Conservation (phyloP, 805 yeast species). For the Lipomyces starkeyi region DNA sequence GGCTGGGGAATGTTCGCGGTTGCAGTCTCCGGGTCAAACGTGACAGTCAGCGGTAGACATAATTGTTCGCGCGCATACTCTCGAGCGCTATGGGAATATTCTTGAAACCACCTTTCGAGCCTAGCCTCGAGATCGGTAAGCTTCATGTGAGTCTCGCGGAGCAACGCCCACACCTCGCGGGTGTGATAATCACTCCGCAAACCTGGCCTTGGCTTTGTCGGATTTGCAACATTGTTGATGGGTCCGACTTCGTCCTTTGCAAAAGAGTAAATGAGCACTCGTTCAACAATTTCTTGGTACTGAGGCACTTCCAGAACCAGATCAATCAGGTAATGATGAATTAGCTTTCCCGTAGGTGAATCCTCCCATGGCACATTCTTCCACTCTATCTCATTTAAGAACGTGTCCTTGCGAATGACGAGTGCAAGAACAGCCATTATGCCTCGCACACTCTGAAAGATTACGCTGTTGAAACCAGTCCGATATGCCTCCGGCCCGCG, state of each 20-base stretch:
- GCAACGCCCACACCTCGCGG: background rate
- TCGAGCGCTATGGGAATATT: constrained; percentile 5
- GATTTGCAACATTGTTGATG: background rate
- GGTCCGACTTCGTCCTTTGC: background rate
- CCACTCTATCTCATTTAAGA: constrained; percentile 13
- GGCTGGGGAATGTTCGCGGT: background rate
- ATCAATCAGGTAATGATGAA: constrained; percentile 4
- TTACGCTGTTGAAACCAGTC: background rate
- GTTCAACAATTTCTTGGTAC: constrained; percentile 10
- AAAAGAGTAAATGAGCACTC: constrained; percentile 8
- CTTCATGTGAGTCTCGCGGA: background rate
- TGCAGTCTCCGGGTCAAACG: background rate
- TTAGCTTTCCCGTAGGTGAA: background rate
- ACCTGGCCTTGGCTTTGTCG: background rate
- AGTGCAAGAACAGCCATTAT: background rate
- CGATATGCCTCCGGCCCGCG: constrained; percentile 14
- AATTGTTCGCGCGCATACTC: constrained; percentile 2
- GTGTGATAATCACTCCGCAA: constrained; percentile 12
- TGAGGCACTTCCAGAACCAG: constrained; percentile 16
- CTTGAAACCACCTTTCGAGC: constrained; percentile 13
- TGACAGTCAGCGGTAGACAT: background rate
- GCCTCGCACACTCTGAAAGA: constrained; percentile 5
- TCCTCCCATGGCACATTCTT: constrained; percentile 14
- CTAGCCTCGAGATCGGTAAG: constrained; percentile 5
- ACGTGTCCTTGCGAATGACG: background rate